Percentiles rank a stretch among this genome's conserved stretches.
Conservation (phyloP, 2,329 filamentous ascomycete genomes). For the Arthrobotrys conoides region DNA sequence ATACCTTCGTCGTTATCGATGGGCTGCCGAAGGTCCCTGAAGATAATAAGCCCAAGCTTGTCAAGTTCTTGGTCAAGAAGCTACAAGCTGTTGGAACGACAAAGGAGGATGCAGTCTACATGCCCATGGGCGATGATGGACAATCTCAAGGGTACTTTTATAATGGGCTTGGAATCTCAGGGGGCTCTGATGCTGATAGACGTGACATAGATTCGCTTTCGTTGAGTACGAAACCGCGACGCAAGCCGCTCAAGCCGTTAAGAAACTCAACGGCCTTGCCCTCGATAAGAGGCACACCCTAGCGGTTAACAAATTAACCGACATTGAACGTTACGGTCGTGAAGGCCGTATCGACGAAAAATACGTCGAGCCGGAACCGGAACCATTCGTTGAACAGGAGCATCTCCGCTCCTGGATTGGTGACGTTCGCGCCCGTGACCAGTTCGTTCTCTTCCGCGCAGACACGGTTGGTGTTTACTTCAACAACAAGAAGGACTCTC, state of each 20-base stretch:
- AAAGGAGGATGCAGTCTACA: slow-evolving; percentile 88
- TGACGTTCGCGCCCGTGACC: slow-evolving; percentile 89
- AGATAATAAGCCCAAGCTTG: slow-evolving; percentile 91
- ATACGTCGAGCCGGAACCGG: slow-evolving; percentile 84
- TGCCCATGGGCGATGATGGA: slow-evolving; percentile 90
- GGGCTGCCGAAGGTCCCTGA: slow-evolving; percentile 90
- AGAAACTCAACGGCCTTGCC: slow-evolving; percentile 85
- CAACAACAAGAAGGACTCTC: slow-evolving; percentile 95
- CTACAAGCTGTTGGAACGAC: slow-evolving; percentile 87
- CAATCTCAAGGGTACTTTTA: slow-evolving; percentile 81
- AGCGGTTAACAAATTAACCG: slow-evolving; percentile 96
- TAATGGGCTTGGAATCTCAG: not conserved
- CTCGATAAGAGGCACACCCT: slow-evolving; percentile 98
- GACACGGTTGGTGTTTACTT: slow-evolving; percentile 96
- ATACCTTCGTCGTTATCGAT: slow-evolving; percentile 96
- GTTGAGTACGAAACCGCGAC: slow-evolving; percentile 93
- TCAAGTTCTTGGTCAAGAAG: slow-evolving; percentile 97
- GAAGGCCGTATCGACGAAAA: slow-evolving; percentile 94
- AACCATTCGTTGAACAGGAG: slow-evolving; percentile 90
- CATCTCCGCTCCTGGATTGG: slow-evolving; percentile 94
- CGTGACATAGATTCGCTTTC: slow-evolving; percentile 82
- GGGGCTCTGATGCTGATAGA: not conserved
- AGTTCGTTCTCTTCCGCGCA: slow-evolving; percentile 93
- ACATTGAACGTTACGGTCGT: slow-evolving; percentile 94
- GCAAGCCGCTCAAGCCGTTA: slow-evolving; percentile 89